Conservation (phyloP, 176 grass and related monocot species). For the Elymus sibiricus region DNA sequence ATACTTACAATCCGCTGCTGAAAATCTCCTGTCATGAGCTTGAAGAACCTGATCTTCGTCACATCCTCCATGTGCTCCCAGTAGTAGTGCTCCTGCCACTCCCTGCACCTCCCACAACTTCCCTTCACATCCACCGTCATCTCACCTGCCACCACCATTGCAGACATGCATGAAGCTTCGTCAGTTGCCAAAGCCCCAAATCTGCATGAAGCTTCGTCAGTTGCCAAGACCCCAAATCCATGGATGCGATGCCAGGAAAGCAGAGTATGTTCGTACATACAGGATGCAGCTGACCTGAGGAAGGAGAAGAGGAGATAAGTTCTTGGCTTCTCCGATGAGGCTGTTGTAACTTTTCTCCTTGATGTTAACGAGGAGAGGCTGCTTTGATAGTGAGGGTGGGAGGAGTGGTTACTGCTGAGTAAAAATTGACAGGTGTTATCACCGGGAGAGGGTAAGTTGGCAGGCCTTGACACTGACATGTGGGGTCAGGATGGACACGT, state of each 20-base stretch:
- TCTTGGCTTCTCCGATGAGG: constrained; percentile 9
- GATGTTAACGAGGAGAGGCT: constrained; percentile 19
- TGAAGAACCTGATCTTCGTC: constrained; percentile 34
- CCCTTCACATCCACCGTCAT: not conserved
- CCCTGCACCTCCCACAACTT: constrained; percentile 30
- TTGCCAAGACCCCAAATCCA: not conserved
- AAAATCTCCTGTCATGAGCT: constrained; percentile 32
- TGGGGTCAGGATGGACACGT: not conserved
- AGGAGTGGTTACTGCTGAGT: not conserved
- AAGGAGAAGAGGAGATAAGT: not conserved
- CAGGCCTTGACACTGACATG: not conserved
- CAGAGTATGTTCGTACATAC: not conserved
- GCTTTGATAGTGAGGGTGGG: not conserved
- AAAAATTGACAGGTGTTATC: constrained; percentile 8
- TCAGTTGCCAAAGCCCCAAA: not conserved
- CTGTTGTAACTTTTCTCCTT: not conserved
- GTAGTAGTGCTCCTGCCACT: constrained; percentile 46
- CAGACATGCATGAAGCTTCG: not conserved
- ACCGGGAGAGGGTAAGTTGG: not conserved
- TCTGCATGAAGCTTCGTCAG: not conserved
- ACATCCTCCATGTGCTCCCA: constrained; percentile 48
- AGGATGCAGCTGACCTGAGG: not conserved
- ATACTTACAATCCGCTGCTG: constrained; percentile 33
- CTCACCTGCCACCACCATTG: not conserved
- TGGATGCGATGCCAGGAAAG: not conserved